Evolutionary conservation across 2,329 filamentous ascomycete species (phyloP).

Genomic region (Beauveria brongniartii): DNA sequence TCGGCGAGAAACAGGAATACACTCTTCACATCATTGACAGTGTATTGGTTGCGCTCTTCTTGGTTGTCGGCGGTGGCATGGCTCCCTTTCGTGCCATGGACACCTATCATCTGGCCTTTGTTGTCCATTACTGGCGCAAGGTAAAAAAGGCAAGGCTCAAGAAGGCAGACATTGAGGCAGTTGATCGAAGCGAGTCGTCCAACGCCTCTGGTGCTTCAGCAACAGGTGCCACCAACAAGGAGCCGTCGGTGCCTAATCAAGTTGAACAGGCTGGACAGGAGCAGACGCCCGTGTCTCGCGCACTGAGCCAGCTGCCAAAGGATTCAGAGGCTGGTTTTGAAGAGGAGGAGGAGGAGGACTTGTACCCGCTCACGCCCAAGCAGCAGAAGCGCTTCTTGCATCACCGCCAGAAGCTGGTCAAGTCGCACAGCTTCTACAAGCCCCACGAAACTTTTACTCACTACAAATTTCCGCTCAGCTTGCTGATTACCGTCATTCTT

Average conservation of each 20-base stretch:
- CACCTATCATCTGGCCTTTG: slow-evolving; percentile 81
- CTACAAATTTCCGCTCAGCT: slow-evolving; percentile 64
- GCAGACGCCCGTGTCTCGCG: neutral
- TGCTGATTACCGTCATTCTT: slow-evolving; percentile 70
- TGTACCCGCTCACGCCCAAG: slow-evolving; percentile 51
- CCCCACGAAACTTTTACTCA: slow-evolving; percentile 80
- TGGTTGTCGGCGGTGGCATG: slow-evolving; percentile 61
- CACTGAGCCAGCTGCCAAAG: neutral
- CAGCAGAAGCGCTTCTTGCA: slow-evolving; percentile 66
- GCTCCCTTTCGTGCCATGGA: slow-evolving; percentile 71
- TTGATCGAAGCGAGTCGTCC: slow-evolving; percentile 14
- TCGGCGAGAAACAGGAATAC: slow-evolving; percentile 64
- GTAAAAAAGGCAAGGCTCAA: slow-evolving; percentile 40
- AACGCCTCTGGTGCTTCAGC: slow-evolving; percentile 3
- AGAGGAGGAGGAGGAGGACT: slow-evolving; percentile 31
- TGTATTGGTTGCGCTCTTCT: slow-evolving; percentile 62
- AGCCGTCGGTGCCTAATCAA: neutral
- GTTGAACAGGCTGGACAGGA: neutral
- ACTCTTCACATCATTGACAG: slow-evolving; percentile 63
- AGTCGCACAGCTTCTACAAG: slow-evolving; percentile 83
- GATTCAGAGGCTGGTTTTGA: slow-evolving; percentile 12
- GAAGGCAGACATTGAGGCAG: slow-evolving; percentile 26
- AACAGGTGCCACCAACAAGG: neutral
- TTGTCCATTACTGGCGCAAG: slow-evolving; percentile 54
- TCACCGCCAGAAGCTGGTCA: slow-evolving; percentile 72